These are phyloP conservation scores for Chalciporus piperatus DNA, from an alignment of 768 basidiomycete genomes.

Conservation along the genomic window DNA sequence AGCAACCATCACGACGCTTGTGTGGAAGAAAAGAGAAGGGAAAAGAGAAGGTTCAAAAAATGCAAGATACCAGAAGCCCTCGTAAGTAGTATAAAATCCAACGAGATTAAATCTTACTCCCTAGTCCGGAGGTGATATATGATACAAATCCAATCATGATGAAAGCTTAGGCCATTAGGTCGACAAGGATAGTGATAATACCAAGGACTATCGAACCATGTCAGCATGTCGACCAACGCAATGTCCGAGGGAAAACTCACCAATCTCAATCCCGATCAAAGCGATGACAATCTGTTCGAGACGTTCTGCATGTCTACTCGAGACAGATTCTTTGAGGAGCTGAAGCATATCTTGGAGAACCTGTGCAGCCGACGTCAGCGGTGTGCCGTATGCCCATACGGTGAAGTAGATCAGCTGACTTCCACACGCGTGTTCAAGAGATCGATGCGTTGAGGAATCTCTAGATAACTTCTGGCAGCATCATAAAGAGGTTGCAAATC, in stretches of 20 bases:
- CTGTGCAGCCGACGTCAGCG: constrained; percentile 36
- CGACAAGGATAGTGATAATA: constrained; percentile 87
- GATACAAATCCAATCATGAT: constrained; percentile 8
- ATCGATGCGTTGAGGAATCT: constrained; percentile 92
- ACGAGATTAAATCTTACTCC: constrained; percentile 1
- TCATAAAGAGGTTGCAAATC: constrained; percentile 95
- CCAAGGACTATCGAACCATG: constrained; percentile 60
- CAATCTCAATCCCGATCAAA: constrained; percentile 85
- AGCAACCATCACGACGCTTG: not conserved
- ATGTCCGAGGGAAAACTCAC: constrained; percentile 36
- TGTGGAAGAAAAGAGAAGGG: not conserved
- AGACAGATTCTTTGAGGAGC: constrained; percentile 91
- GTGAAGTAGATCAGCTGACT: constrained; percentile 39
- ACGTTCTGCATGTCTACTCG: constrained; percentile 85
- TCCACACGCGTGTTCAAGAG: constrained; percentile 92
- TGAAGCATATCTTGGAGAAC: constrained; percentile 97
- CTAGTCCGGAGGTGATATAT: constrained; percentile 2
- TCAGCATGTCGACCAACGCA: not conserved
- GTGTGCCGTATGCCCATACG: not conserved
- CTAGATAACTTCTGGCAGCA: constrained; percentile 89
- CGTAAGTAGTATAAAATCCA: constrained; percentile 9
- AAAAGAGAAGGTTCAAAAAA: not conserved
- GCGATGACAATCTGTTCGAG: constrained; percentile 92
- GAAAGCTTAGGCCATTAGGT: constrained; percentile 55
- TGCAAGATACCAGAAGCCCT: constrained; percentile 1